A percentile compares a stretch with the other conserved stretches of the same genome.
These are phyloP conservation scores for Tricholoma furcatifolium DNA, from an alignment of 768 basidiomycete species.

Conservation along the genomic window DNA sequence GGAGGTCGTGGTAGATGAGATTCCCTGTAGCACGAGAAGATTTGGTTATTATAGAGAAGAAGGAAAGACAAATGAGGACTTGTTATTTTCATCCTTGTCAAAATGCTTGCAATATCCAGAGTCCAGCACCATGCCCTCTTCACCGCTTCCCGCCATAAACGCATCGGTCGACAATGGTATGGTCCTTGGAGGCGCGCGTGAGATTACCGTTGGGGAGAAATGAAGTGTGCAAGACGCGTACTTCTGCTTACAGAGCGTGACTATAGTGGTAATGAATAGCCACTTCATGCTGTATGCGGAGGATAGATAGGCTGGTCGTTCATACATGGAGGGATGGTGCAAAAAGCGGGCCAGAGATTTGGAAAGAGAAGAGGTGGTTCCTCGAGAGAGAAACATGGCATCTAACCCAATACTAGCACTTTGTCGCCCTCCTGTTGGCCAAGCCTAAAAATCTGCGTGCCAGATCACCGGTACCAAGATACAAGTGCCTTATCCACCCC, in stretches of 20 bases:
- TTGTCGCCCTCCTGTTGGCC: too few relatives aligned
- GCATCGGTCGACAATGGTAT: constrained; percentile 28
- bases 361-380: too few relatives aligned
- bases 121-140: constrained; percentile 75
- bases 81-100: constrained; percentile 37
- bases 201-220: constrained; percentile 14
- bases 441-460: too few relatives aligned
- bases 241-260: constrained; percentile 83
- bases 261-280: too few relatives aligned
- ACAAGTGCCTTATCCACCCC: too few relatives aligned
- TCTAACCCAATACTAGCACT: too few relatives aligned
- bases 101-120: constrained; percentile 55
- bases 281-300: too few relatives aligned
- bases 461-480: too few relatives aligned
- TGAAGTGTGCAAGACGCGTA: constrained; percentile 58
- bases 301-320: too few relatives aligned
- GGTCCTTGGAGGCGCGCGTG: constrained; percentile 21
- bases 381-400: too few relatives aligned
- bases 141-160: constrained; percentile 61
- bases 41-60: neutral
- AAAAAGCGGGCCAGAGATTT: too few relatives aligned
- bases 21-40: constrained; percentile 32
- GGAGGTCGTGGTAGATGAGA: constrained; percentile 76
- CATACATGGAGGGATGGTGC: too few relatives aligned
- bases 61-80: constrained; percentile 1